Percentiles rank a stretch among this genome's conserved stretches.
Evolutionary conservation across 139 green algal genomes (phyloP).

Genomic region (Volvox africanus): DNA sequence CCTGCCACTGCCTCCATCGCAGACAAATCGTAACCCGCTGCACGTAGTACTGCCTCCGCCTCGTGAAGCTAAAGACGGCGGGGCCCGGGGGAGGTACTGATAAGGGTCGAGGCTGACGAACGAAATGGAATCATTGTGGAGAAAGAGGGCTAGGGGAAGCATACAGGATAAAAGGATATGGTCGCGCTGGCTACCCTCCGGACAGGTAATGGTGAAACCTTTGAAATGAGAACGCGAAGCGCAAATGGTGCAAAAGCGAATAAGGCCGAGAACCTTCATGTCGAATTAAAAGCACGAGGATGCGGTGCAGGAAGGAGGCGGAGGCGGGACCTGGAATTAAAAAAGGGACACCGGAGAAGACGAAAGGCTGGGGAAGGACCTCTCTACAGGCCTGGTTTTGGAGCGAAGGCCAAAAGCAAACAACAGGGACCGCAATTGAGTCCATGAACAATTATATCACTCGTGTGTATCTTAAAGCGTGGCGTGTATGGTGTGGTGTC

Average conservation of each 20-base stretch:
- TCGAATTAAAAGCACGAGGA: too few species aligned
- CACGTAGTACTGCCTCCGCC: slow-evolving; percentile 39
- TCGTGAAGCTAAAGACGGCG: slow-evolving; percentile 1
- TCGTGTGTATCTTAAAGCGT: too few species aligned
- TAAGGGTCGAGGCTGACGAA: neutral
- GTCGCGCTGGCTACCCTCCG: neutral
- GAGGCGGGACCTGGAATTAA: too few species aligned
- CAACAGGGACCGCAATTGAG: neutral
- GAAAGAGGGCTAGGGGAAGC: neutral
- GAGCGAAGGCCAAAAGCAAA: too few species aligned
- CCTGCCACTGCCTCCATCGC: neutral
- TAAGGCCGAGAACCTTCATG: too few species aligned
- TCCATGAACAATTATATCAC: neutral
- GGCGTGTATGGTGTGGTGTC: neutral
- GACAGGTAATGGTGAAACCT: neutral
- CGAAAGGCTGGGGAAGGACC: too few species aligned
- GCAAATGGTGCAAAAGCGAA: too few species aligned
- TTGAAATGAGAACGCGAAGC: too few species aligned
- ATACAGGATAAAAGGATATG: neutral
- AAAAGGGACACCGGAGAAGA: too few species aligned
- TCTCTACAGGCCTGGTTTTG: too few species aligned
- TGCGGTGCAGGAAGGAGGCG: too few species aligned
- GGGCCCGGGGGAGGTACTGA: neutral
- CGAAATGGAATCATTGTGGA: neutral
- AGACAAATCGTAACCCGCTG: slow-evolving; percentile 34